Conservation (phyloP, 148 eudicot species). For the Camellia lanceoleosa region DNA sequence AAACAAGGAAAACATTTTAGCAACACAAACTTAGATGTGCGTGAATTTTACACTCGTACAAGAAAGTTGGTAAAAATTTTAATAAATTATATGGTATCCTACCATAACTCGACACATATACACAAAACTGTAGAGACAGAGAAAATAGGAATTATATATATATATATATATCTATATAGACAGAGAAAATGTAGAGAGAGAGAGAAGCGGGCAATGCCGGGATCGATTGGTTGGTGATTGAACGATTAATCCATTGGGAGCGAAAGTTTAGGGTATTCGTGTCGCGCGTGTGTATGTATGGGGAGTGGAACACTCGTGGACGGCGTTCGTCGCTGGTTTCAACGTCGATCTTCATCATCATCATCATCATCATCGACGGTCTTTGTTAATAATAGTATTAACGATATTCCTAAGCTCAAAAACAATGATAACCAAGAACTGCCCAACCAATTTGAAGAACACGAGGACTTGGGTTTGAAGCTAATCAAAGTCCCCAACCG, state of each 20-base stretch:
- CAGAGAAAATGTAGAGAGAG: not conserved
- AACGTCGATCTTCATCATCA: constrained; percentile 40
- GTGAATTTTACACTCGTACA: too few species aligned
- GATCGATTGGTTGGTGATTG: constrained; percentile 13
- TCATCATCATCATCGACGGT: not conserved
- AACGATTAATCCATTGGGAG: constrained; percentile 5
- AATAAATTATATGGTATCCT: too few species aligned
- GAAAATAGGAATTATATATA: not conserved
- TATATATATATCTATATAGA: not conserved
- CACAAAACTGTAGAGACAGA: not conserved
- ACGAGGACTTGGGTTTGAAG: constrained; percentile 41
- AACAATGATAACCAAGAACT: constrained; percentile 7
- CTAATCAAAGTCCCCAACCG: constrained; percentile 66
- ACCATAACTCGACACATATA: too few species aligned
- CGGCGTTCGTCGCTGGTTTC: constrained; percentile 82
- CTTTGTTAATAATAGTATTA: not conserved
- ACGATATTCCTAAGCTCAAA: constrained; percentile 1
- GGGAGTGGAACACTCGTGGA: constrained; percentile 65
- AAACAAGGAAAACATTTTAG: too few species aligned
- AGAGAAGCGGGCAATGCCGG: constrained; percentile 15
- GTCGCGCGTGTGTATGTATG: constrained; percentile 7
- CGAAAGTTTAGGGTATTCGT: constrained; percentile 9
- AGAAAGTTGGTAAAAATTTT: too few species aligned
- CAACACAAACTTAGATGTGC: too few species aligned
- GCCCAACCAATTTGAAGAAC: not conserved